Percentiles rank a stretch among this genome's conserved stretches.
phyloP scores from a whole-genome alignment of 2,329 filamentous ascomycete genomes.

The Biscogniauxia marginata region DNA sequence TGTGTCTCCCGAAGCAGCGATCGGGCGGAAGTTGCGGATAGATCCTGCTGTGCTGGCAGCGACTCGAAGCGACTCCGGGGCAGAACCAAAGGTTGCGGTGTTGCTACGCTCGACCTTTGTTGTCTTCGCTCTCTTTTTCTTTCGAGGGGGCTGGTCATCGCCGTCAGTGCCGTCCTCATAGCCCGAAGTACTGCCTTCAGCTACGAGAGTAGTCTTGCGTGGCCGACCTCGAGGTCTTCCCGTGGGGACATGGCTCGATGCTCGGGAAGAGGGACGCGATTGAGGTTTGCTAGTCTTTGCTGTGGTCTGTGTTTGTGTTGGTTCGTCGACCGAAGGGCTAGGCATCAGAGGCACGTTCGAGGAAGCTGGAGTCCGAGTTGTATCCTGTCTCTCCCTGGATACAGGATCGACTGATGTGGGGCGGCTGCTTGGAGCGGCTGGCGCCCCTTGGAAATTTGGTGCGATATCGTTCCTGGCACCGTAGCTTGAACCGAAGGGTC shows the following conservation, averaged over 20 bases:
- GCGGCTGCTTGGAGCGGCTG: conserved; percentile 21
- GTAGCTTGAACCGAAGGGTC: conserved; percentile 24
- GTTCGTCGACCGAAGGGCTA: conserved; percentile 13
- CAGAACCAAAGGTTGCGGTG: conserved; percentile 68
- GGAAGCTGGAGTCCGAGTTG: conserved; percentile 11
- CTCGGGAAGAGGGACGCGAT: conserved; percentile 60
- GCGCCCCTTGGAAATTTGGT: conserved; percentile 18
- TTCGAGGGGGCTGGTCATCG: conserved; percentile 53
- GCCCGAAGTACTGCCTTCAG: conserved; percentile 68
- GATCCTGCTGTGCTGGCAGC: conserved; percentile 88
- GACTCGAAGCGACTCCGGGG: conserved; percentile 80
- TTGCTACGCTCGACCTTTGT: conserved; percentile 72
- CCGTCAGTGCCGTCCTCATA: conserved; percentile 66
- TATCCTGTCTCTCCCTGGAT: conserved; percentile 13
- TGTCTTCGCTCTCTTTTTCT: conserved; percentile 76
- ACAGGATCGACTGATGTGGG: conserved; percentile 28
- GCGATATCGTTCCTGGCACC: conserved; percentile 21
- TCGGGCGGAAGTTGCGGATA: conserved; percentile 77
- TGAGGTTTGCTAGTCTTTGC: conserved; percentile 39
- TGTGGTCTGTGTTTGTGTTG: conserved; percentile 19
- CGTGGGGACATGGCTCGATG: conserved; percentile 52
- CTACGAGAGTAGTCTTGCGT: conserved; percentile 47
- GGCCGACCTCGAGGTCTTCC: conserved; percentile 57
- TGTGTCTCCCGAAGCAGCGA: conserved; percentile 50
- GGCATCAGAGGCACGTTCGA: conserved; percentile 14